phyloP scores from a whole-genome alignment of 108 stramenopile genomes.

The Aurantiochytrium sp. region DNA sequence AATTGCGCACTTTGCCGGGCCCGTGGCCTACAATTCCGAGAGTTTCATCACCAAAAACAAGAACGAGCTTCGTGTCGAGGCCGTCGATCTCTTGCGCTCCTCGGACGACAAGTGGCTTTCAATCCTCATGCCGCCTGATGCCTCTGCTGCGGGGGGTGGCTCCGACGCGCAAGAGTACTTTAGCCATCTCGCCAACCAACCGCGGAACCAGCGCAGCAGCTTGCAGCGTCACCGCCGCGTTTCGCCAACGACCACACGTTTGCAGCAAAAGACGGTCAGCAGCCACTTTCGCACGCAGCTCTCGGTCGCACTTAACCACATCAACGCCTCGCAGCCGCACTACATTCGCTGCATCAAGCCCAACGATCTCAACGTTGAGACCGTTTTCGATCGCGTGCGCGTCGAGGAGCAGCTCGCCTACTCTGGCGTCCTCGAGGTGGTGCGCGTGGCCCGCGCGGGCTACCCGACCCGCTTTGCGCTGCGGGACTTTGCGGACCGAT shows the following conservation, averaged over 20 bases:
- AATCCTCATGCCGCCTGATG: conserved; percentile 19
- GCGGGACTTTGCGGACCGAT: conserved; percentile 75
- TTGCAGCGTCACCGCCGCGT: background rate
- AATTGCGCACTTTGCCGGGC: conserved; percentile 83
- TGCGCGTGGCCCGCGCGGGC: conserved; percentile 95
- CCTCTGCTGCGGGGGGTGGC: background rate
- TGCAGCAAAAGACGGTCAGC: conserved; percentile 31
- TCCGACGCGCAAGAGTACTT: background rate
- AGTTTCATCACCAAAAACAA: conserved; percentile 94
- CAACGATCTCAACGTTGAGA: conserved; percentile 78
- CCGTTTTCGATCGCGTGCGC: conserved; percentile 42
- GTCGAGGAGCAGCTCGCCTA: conserved; percentile 90
- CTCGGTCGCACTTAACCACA: conserved; percentile 49
- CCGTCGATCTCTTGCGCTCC: conserved; percentile 65
- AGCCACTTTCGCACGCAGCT: conserved; percentile 33
- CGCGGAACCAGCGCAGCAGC: background rate
- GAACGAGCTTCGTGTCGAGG: conserved; percentile 84
- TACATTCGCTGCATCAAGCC: conserved; percentile 98
- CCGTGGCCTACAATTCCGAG: conserved; percentile 77
- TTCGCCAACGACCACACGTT: background rate
- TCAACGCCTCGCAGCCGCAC: conserved; percentile 87
- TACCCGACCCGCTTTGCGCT: conserved; percentile 88
- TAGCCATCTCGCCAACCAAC: background rate
- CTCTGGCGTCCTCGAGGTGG: conserved; percentile 96
- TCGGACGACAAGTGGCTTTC: conserved; percentile 15